phyloP scores from a whole-genome alignment of 805 yeast genomes.

The Kazachstania bromeliacearum region DNA sequence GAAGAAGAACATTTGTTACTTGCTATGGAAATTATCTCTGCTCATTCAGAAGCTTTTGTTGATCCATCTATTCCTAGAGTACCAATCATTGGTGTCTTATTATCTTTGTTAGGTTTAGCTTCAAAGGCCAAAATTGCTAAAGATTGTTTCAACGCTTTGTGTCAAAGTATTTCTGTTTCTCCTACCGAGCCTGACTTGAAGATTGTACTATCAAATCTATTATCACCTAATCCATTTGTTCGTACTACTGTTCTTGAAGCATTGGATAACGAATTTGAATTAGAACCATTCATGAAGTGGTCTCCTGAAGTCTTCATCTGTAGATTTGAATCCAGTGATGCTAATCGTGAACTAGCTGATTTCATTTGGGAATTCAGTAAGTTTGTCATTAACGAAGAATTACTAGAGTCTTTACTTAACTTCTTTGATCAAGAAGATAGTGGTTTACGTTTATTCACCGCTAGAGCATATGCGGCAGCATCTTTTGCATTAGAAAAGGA shows the following conservation, averaged over 20 bases:
- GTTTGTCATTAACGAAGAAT: slow-evolving; percentile 29
- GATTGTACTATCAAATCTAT: slow-evolving; percentile 44
- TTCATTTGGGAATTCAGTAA: slow-evolving; percentile 81
- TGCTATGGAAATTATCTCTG: slow-evolving; percentile 63
- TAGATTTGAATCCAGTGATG: slow-evolving; percentile 60
- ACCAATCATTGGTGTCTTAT: slow-evolving; percentile 49
- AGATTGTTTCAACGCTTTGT: slow-evolving; percentile 69
- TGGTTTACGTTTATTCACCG: slow-evolving; percentile 64
- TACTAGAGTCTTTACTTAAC: slow-evolving; percentile 38
- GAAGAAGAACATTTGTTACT: slow-evolving; percentile 79
- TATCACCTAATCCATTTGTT: slow-evolving; percentile 61
- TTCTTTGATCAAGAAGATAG: slow-evolving; percentile 48
- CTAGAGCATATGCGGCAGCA: slow-evolving; percentile 54
- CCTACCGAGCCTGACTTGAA: slow-evolving; percentile 48
- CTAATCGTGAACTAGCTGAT: slow-evolving; percentile 53
- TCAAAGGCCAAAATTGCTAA: slow-evolving; percentile 72
- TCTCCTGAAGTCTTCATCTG: slow-evolving; percentile 71
- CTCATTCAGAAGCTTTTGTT: slow-evolving; percentile 60
- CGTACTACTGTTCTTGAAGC: slow-evolving; percentile 74
- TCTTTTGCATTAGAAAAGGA: slow-evolving; percentile 35
- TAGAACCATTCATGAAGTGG: slow-evolving; percentile 34
- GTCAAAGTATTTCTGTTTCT: slow-evolving; percentile 65
- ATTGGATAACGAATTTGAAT: slow-evolving; percentile 69
- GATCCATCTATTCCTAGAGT: slow-evolving; percentile 61
- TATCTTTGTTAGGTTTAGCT: slow-evolving; percentile 62